These are phyloP conservation scores for Hygrophila difformis DNA, from an alignment of 257 asterid genomes.

Conservation along the genomic window DNA sequence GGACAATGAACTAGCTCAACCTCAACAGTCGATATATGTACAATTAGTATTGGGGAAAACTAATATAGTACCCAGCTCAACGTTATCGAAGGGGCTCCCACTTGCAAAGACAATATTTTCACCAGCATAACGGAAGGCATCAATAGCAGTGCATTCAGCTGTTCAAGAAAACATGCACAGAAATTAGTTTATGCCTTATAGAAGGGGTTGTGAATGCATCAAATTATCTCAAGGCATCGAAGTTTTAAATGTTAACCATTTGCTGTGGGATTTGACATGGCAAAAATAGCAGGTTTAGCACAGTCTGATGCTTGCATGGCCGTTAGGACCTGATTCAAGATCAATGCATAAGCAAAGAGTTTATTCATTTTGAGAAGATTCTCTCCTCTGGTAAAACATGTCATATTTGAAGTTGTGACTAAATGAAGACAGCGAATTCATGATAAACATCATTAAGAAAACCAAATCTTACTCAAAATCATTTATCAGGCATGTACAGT, in stretches of 20 bases:
- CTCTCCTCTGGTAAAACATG: neutral
- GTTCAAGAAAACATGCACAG: conserved; percentile 29
- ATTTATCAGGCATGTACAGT: neutral
- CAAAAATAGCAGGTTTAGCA: conserved; percentile 84
- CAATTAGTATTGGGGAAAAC: conserved; percentile 4
- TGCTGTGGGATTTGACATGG: conserved; percentile 96
- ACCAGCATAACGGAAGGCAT: conserved; percentile 94
- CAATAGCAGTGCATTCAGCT: conserved; percentile 94
- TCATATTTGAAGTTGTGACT: neutral
- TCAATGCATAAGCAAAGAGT: conserved; percentile 21
- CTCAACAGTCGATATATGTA: neutral
- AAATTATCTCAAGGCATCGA: conserved; percentile 1
- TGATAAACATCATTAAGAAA: conserved; percentile 8
- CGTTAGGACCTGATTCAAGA: conserved; percentile 63
- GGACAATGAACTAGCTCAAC: conserved; percentile 15
- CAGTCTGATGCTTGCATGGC: conserved; percentile 92
- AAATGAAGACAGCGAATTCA: conserved; percentile 3
- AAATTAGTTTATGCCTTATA: conserved; percentile 17
- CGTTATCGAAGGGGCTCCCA: conserved; percentile 94
- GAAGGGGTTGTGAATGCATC: conserved; percentile 4
- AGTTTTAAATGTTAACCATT: conserved; percentile 54
- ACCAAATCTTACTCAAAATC: conserved; percentile 1
- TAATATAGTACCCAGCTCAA: conserved; percentile 63
- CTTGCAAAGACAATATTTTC: conserved; percentile 87
- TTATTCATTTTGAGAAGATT: conserved; percentile 1